phyloP scores from a whole-genome alignment of 495 filamentous ascomycete species.

The Alectoria sarmentosa region DNA sequence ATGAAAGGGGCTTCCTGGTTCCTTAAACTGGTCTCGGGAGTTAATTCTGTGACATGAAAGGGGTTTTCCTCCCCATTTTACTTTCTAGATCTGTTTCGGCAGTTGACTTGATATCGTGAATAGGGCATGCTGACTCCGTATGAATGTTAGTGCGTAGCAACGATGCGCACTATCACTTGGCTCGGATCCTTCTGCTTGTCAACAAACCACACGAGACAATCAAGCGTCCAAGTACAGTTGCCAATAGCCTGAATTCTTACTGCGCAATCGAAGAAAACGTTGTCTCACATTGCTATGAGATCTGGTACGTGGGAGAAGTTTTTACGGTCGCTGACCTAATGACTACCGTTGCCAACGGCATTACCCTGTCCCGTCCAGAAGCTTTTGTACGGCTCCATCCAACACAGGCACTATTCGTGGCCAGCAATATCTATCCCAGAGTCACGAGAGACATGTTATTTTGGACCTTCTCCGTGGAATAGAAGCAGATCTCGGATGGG shows the following conservation, averaged over 20 bases:
- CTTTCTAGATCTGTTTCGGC: conserved; percentile 33
- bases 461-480: conserved; percentile 49
- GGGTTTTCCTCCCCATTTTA: not conserved
- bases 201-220: conserved; percentile 56
- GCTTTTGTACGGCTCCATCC: conserved; percentile 51
- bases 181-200: conserved; percentile 52
- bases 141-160: too few relatives aligned
- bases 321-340: too few relatives aligned
- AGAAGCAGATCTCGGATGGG: conserved; percentile 55
- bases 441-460: conserved; percentile 43
- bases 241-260: conserved; percentile 46
- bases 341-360: conserved; percentile 36
- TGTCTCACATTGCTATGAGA: conserved; percentile 50
- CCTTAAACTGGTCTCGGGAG: too few relatives aligned
- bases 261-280: conserved; percentile 47
- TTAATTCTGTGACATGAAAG: too few relatives aligned
- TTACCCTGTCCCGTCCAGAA: conserved; percentile 48
- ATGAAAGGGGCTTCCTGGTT: not conserved
- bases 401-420: conserved; percentile 55
- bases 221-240: conserved; percentile 42
- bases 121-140: too few relatives aligned
- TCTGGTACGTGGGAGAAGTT: conserved; percentile 33
- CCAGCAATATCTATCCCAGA: conserved; percentile 51
- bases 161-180: conserved; percentile 61
- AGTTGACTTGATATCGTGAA: too few relatives aligned